These are phyloP conservation scores for Aplosporella prunicola DNA, from an alignment of 2,329 filamentous ascomycete genomes.

Conservation along the genomic window DNA sequence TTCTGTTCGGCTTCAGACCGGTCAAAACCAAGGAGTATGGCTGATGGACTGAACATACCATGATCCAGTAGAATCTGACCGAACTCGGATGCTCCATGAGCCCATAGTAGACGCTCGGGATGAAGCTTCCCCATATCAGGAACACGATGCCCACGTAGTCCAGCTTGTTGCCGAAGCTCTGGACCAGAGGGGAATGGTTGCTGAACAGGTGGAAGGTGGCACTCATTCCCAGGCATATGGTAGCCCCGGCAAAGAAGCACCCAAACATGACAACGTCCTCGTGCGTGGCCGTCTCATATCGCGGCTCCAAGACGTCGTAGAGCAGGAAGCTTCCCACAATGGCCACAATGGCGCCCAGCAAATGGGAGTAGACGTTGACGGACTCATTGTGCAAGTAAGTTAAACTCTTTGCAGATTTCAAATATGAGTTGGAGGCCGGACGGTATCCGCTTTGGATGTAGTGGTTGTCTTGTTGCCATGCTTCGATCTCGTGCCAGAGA, in stretches of 20 bases:
- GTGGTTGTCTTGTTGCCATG: constrained; percentile 53
- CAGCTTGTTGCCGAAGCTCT: constrained; percentile 79
- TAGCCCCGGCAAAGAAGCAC: constrained; percentile 32
- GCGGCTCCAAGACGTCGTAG: constrained; percentile 18
- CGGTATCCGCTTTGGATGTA: constrained; percentile 60
- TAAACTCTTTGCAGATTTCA: constrained; percentile 48
- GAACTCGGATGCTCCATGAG: constrained; percentile 49
- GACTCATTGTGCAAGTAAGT: constrained; percentile 58
- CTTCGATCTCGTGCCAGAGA: constrained; percentile 26
- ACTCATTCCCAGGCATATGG: constrained; percentile 38
- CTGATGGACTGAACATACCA: constrained; percentile 48
- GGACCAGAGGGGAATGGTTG: constrained; percentile 73
- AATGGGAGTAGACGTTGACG: constrained; percentile 64
- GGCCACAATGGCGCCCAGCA: constrained; percentile 31
- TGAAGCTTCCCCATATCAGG: constrained; percentile 83
- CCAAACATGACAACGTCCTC: constrained; percentile 29
- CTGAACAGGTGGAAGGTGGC: constrained; percentile 73
- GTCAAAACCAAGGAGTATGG: not conserved
- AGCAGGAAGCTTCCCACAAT: constrained; percentile 16
- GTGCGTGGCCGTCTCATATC: constrained; percentile 25
- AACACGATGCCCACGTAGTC: constrained; percentile 92
- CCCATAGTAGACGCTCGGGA: constrained; percentile 62
- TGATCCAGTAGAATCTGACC: constrained; percentile 62
- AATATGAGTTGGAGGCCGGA: constrained; percentile 51
- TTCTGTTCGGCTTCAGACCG: not conserved